Evolutionary conservation across 2,329 filamentous ascomycete species (phyloP).

Genomic region (Sphaerulina musiva): DNA sequence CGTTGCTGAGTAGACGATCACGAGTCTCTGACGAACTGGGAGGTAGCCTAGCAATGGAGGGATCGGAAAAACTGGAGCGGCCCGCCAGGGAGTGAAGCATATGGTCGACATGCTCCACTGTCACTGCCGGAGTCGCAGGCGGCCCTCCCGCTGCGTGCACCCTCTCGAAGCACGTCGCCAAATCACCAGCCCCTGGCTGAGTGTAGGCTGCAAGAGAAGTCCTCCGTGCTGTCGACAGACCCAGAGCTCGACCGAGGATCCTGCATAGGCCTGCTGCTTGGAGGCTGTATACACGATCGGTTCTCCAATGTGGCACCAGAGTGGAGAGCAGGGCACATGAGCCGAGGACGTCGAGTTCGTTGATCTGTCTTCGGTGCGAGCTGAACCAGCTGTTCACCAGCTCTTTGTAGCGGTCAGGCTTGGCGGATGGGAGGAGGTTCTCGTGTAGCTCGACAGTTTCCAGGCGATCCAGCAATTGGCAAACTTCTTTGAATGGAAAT

Average conservation of each 20-base stretch:
- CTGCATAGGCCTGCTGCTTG: conserved; percentile 56
- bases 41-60: conserved; percentile 42
- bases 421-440: conserved; percentile 34
- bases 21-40: conserved; percentile 27
- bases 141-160: conserved; percentile 55
- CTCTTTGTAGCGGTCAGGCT: conserved; percentile 23
- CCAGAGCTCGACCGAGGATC: conserved; percentile 61
- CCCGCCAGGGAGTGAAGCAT: conserved; percentile 62
- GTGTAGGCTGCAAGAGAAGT: conserved; percentile 59
- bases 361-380: conserved; percentile 53
- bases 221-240: conserved; percentile 56
- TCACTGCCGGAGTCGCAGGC: conserved; percentile 40
- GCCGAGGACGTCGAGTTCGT: conserved; percentile 49
- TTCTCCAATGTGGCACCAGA: conserved; percentile 67
- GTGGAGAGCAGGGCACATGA: conserved; percentile 64
- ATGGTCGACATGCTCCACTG: conserved; percentile 65
- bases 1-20: conserved; percentile 45
- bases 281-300: conserved; percentile 70
- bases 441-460: conserved; percentile 45
- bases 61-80: conserved; percentile 63
- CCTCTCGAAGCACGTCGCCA: conserved; percentile 64
- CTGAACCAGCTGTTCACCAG: conserved; percentile 62
- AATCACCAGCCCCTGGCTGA: conserved; percentile 54
- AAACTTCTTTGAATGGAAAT: conserved; percentile 63
- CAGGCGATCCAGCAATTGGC: conserved; percentile 64